Conservation (phyloP, 345 rosid species). For the Citrus glauca region DNA sequence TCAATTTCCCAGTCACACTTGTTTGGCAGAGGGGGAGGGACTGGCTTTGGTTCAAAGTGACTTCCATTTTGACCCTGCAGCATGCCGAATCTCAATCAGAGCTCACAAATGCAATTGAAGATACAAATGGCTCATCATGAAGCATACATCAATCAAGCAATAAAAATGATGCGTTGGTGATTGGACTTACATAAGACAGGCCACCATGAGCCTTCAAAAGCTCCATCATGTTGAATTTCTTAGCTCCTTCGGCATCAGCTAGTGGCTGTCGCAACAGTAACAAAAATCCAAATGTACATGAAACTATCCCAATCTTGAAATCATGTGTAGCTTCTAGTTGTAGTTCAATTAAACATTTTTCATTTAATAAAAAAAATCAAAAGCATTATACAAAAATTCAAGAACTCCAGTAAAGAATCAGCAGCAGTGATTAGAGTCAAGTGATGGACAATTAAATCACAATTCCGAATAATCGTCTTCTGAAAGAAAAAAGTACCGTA, state of each 20-base stretch:
- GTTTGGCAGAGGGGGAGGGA: conserved; percentile 89
- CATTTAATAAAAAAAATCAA: background rate
- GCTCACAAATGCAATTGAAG: conserved; percentile 3
- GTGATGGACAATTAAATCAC: background rate
- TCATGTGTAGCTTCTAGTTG: background rate
- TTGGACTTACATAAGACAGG: conserved; percentile 73
- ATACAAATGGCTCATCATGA: background rate
- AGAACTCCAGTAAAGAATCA: background rate
- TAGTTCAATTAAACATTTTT: background rate
- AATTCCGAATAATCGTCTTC: background rate
- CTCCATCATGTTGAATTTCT: conserved; percentile 66
- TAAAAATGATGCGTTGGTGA: background rate
- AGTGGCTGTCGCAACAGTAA: conserved; percentile 58
- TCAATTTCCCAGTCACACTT: conserved; percentile 99
- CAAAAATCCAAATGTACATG: conserved; percentile 2
- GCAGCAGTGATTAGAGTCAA: background rate
- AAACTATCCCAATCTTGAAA: background rate
- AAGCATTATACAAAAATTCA: background rate
- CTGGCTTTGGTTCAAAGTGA: conserved; percentile 96
- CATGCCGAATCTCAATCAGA: conserved; percentile 14
- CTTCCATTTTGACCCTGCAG: conserved; percentile 97
- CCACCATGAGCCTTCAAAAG: conserved; percentile 84
- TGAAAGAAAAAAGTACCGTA: conserved; percentile 44
- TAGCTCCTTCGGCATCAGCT: conserved; percentile 99
- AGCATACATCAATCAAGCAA: conserved; percentile 1